Evolutionary conservation across 2,329 filamentous ascomycete genomes (phyloP).

Genomic region (Pseudogymnoascus sp.): DNA sequence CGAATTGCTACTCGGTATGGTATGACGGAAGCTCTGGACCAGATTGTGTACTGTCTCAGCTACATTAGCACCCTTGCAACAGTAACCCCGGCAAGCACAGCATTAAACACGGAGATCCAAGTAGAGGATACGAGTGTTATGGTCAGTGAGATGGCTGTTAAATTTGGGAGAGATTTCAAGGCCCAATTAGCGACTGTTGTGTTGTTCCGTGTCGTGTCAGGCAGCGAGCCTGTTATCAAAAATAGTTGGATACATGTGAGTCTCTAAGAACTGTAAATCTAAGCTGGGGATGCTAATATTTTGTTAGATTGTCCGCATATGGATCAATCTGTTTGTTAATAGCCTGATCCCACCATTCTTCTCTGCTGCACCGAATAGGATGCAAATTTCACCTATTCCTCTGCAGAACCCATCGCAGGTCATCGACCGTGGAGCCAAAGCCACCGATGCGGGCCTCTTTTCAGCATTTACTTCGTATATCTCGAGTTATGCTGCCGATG

Average conservation of each 20-base stretch:
- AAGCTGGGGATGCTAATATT: slow-evolving; percentile 34
- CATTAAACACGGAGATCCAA: slow-evolving; percentile 92
- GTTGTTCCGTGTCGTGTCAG: slow-evolving; percentile 85
- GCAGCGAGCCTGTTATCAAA: slow-evolving; percentile 71
- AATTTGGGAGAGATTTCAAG: slow-evolving; percentile 87
- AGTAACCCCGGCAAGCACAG: slow-evolving; percentile 69
- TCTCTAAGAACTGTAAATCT: slow-evolving; percentile 22
- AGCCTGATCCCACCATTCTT: slow-evolving; percentile 83
- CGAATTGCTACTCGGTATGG: slow-evolving; percentile 82
- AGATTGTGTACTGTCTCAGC: slow-evolving; percentile 83
- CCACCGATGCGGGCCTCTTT: slow-evolving; percentile 77
- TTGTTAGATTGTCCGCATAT: slow-evolving; percentile 74
- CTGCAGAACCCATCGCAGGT: slow-evolving; percentile 87
- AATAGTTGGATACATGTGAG: slow-evolving; percentile 74
- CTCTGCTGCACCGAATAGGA: slow-evolving; percentile 51
- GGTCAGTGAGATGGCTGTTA: slow-evolving; percentile 96
- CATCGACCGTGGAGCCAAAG: slow-evolving; percentile 76
- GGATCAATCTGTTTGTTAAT: slow-evolving; percentile 93
- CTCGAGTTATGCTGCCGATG: slow-evolving; percentile 96
- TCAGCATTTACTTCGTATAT: slow-evolving; percentile 95
- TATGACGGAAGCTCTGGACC: slow-evolving; percentile 80
- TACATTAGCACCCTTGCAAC: slow-evolving; percentile 84
- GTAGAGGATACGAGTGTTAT: slow-evolving; percentile 88
- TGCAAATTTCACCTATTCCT: slow-evolving; percentile 76
- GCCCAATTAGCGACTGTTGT: slow-evolving; percentile 91